phyloP scores from a whole-genome alignment of 2,329 filamentous ascomycete species.

The Penicillium sp. region DNA sequence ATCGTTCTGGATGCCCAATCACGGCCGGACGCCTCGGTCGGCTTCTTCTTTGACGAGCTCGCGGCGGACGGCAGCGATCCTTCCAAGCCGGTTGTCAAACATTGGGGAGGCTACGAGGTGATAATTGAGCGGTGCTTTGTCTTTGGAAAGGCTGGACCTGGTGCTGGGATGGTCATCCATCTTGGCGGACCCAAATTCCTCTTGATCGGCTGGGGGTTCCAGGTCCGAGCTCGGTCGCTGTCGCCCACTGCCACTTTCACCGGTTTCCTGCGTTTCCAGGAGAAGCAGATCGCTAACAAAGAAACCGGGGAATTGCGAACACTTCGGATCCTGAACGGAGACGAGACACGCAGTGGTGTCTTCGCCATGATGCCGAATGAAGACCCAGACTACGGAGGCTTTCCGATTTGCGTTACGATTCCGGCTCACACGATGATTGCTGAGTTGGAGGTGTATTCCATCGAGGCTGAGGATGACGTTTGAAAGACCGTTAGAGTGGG shows the following conservation, averaged over 20 bases:
- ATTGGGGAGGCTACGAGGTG: slow-evolving; percentile 41
- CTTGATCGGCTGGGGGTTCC: slow-evolving; percentile 52
- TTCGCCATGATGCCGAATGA: slow-evolving; percentile 61
- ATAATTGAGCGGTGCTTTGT: slow-evolving; percentile 51
- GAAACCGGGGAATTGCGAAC: slow-evolving; percentile 43
- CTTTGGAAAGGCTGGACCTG: slow-evolving; percentile 49
- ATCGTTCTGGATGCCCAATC: slow-evolving; percentile 48
- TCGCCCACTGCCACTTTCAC: slow-evolving; percentile 44
- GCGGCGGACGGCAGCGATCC: slow-evolving; percentile 30
- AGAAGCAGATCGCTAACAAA: slow-evolving; percentile 41
- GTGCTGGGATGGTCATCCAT: slow-evolving; percentile 51
- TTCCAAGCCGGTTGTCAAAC: slow-evolving; percentile 33
- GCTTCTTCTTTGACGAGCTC: slow-evolving; percentile 45
- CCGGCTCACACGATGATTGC: slow-evolving; percentile 55
- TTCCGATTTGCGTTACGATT: slow-evolving; percentile 60
- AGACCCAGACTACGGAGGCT: slow-evolving; percentile 60
- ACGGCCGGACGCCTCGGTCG: slow-evolving; percentile 36
- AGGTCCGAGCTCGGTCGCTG: slow-evolving; percentile 37
- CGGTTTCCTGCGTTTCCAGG: slow-evolving; percentile 48
- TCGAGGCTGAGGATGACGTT: slow-evolving; percentile 16
- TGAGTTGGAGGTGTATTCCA: slow-evolving; percentile 18
- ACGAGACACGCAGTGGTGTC: slow-evolving; percentile 54
- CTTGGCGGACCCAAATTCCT: slow-evolving; percentile 45
- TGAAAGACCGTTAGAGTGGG: not conserved
- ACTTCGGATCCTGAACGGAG: slow-evolving; percentile 46